A percentile compares a stretch with the other conserved stretches of the same genome.
phyloP scores from a whole-genome alignment of 257 asterid genomes.

The Ilex asprella region DNA sequence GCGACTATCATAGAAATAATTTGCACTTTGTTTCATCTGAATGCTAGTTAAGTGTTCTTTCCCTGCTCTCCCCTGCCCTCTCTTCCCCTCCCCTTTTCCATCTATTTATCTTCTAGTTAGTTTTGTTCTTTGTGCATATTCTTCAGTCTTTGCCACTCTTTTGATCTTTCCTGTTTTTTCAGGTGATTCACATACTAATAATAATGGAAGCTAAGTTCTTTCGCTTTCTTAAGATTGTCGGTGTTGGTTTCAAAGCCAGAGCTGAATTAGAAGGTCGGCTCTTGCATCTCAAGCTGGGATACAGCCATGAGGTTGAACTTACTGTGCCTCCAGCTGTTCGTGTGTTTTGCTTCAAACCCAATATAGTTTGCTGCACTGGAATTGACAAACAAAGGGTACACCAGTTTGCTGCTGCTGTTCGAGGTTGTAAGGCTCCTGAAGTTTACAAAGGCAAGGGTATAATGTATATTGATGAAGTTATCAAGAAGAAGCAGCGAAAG shows the following conservation, averaged over 20 bases:
- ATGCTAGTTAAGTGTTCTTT: too few relatives aligned
- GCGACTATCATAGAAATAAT: too few relatives aligned
- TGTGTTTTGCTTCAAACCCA: conserved; percentile 58
- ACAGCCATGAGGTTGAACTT: conserved; percentile 67
- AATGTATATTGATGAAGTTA: conserved; percentile 67
- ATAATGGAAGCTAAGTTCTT: conserved; percentile 56
- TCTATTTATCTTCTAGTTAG: background rate
- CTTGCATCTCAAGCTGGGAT: conserved; percentile 60
- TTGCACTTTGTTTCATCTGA: too few relatives aligned
- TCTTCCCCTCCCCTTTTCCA: too few relatives aligned
- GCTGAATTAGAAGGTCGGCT: conserved; percentile 76
- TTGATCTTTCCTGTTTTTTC: background rate
- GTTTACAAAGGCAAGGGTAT: conserved; percentile 67
- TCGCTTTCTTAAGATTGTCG: conserved; percentile 61
- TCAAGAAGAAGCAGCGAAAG: conserved; percentile 67
- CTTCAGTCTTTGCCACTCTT: background rate
- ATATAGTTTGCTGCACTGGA: conserved; percentile 56
- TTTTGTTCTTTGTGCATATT: background rate
- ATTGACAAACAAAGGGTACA: conserved; percentile 62
- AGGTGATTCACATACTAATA: background rate
- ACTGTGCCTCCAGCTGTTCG: conserved; percentile 60
- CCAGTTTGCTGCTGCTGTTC: conserved; percentile 62
- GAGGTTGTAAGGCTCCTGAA: conserved; percentile 64
- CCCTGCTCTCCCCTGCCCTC: too few relatives aligned
- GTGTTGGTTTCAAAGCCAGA: conserved; percentile 80